These are phyloP conservation scores for Dendrobium huoshanense DNA, from an alignment of 106 monocot species.

Conservation along the genomic window DNA sequence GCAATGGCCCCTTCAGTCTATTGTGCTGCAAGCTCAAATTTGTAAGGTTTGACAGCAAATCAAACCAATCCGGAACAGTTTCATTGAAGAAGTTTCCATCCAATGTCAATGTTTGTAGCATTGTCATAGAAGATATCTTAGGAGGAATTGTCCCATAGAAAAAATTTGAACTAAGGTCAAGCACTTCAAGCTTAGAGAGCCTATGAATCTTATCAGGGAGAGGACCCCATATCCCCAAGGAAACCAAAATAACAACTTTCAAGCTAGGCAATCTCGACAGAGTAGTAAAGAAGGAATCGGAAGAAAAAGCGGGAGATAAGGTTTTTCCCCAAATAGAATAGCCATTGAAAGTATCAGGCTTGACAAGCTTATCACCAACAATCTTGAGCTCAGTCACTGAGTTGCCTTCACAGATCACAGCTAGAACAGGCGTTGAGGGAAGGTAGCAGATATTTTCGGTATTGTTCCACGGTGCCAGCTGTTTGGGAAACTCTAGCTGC, in stretches of 20 bases:
- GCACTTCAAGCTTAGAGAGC: constrained; percentile 65
- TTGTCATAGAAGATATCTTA: constrained; percentile 64
- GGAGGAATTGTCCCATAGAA: constrained; percentile 77
- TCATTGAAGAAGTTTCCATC: constrained; percentile 87
- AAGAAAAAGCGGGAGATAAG: constrained; percentile 46
- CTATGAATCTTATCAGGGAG: constrained; percentile 86
- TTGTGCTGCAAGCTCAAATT: constrained; percentile 75
- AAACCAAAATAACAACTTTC: constrained; percentile 71
- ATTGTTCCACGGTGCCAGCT: constrained; percentile 50
- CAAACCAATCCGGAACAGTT: constrained; percentile 75
- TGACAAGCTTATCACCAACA: constrained; percentile 56
- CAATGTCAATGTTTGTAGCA: constrained; percentile 59
- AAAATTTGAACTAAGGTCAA: constrained; percentile 88
- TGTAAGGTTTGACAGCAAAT: constrained; percentile 63
- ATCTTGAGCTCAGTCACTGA: constrained; percentile 69
- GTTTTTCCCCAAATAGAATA: constrained; percentile 36
- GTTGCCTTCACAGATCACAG: constrained; percentile 43
- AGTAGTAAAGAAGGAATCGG: constrained; percentile 86
- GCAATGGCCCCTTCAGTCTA: constrained; percentile 46
- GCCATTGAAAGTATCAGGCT: constrained; percentile 41
- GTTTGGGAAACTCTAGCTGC: constrained; percentile 72
- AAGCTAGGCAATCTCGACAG: constrained; percentile 61
- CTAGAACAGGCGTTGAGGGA: constrained; percentile 22
- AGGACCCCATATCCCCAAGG: constrained; percentile 90
- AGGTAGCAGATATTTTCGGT: constrained; percentile 45